Base-by-base conservation (phyloP, 2,329 filamentous ascomycete species). In the Verticillium zaregamsianum region DNA sequence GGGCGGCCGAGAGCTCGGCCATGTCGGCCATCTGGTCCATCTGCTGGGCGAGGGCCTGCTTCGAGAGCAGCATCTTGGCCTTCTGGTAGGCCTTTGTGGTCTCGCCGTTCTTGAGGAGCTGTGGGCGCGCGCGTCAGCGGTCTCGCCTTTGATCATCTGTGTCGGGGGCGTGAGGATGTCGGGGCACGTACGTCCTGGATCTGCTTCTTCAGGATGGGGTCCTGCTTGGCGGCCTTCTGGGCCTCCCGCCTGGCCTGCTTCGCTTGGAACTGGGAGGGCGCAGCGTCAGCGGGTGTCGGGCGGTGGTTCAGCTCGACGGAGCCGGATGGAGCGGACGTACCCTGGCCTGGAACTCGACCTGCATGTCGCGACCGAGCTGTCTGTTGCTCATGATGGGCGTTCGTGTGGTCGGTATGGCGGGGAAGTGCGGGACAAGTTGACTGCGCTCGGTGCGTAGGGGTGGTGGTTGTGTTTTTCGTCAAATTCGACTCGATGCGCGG, bases 1-100 rank as follows among this genome's bases (percentile, higher is more conserved):
- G 84, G 3, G 83, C 81, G 56, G 82, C 80, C 32, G 79, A 83
- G 32, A 86, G 77, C 73, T 87, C 85, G 31, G 84, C 84, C 83
- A 86, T 86, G 74, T 87, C 84, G 73, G 85, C 85, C 71, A 86
- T 84, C 73, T 85, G 82, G 73, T 87, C 85, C 82, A 87, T 86
- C 75, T 87, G 84, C 69, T 83, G 79, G 12, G 85, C 85, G 61
- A 87, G 80, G 2, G 84, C 84, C 75, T 87, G 83, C 73, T 86
- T 86, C 55, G 81, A 83, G 28, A 87, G 79, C 55, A 87, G 79
- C 76, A 87, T 82, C 76, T 86, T 86, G 63, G 85, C 84, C 74
- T 87, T 87, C 66, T 86, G 84, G 62, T 86, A 85, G 40, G 85
- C 85, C 73, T 86, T 85, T 65, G 82, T 80, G n/a, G 82, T 86